Conservation (phyloP, 2,329 filamentous ascomycete genomes). For the Sporothrix schenckii region DNA sequence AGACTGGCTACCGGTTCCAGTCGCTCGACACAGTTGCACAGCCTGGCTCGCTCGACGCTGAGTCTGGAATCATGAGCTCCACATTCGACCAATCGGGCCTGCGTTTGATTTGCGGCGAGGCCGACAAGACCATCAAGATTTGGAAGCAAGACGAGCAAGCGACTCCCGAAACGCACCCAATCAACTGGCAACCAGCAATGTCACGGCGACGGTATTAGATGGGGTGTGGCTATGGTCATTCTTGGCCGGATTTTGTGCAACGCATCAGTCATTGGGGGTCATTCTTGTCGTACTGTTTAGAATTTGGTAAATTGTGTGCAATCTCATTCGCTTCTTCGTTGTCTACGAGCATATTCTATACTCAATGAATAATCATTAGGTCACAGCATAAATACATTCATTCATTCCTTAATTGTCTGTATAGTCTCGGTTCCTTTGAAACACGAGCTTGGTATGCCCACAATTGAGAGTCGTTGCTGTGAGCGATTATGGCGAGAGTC, state of each 20-base stretch:
- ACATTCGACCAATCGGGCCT: constrained; percentile 89
- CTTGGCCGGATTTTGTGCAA: background rate
- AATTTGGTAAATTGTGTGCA: background rate
- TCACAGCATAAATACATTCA: background rate
- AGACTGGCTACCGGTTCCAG: constrained; percentile 91
- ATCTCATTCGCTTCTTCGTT: background rate
- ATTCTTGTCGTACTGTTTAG: background rate
- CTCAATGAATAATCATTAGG: constrained; percentile 18
- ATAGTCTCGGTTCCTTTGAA: background rate
- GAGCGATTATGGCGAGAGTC: constrained; percentile 52
- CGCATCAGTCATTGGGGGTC: background rate
- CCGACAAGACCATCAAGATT: constrained; percentile 97
- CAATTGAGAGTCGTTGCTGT: background rate
- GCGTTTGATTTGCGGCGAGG: constrained; percentile 89
- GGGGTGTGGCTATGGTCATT: background rate
- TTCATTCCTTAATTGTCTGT: background rate
- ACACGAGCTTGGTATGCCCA: background rate
- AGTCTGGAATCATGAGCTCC: constrained; percentile 91
- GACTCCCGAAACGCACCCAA: constrained; percentile 85
- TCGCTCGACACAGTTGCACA: constrained; percentile 88
- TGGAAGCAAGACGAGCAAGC: constrained; percentile 94
- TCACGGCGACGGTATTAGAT: constrained; percentile 72
- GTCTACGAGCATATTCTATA: constrained; percentile 13
- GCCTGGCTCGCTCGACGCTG: constrained; percentile 89
- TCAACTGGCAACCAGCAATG: constrained; percentile 87